These are phyloP conservation scores for Fusarium miscanthi DNA, from an alignment of 2,329 filamentous ascomycete species.

Conservation along the genomic window DNA sequence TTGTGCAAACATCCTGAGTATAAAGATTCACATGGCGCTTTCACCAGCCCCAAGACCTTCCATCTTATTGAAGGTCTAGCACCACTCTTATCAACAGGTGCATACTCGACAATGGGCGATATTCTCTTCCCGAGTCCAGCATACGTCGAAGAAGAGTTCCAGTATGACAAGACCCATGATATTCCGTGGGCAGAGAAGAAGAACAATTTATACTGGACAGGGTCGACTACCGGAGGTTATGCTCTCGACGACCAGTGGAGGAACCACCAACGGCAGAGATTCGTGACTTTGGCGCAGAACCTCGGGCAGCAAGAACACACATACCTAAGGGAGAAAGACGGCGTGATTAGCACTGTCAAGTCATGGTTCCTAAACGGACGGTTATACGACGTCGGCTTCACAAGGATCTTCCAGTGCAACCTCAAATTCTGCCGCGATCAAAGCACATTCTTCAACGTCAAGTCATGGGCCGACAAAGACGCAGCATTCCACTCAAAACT, in stretches of 20 bases:
- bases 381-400: constrained; percentile 59
- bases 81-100: constrained; percentile 60
- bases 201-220: constrained; percentile 67
- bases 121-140: constrained; percentile 64
- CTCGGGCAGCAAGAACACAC: constrained; percentile 39
- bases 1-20: constrained; percentile 60
- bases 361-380: constrained; percentile 52
- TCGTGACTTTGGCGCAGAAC: constrained; percentile 53
- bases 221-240: constrained; percentile 64
- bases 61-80: constrained; percentile 53
- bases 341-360: constrained; percentile 22
- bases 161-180: constrained; percentile 56
- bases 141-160: constrained; percentile 57
- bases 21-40: constrained; percentile 56
- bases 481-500: constrained; percentile 54
- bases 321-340: constrained; percentile 48
- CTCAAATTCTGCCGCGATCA: constrained; percentile 51
- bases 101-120: constrained; percentile 61
- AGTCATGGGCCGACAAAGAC: constrained; percentile 49
- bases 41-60: constrained; percentile 58
- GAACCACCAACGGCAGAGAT: constrained; percentile 60
- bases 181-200: constrained; percentile 60
- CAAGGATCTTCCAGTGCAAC: constrained; percentile 59
- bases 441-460: constrained; percentile 45
- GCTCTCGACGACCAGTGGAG: constrained; percentile 52